Evolutionary conservation across 371 early-diverging fungal species (phyloP).

Genomic region (Nematocida displodere): DNA sequence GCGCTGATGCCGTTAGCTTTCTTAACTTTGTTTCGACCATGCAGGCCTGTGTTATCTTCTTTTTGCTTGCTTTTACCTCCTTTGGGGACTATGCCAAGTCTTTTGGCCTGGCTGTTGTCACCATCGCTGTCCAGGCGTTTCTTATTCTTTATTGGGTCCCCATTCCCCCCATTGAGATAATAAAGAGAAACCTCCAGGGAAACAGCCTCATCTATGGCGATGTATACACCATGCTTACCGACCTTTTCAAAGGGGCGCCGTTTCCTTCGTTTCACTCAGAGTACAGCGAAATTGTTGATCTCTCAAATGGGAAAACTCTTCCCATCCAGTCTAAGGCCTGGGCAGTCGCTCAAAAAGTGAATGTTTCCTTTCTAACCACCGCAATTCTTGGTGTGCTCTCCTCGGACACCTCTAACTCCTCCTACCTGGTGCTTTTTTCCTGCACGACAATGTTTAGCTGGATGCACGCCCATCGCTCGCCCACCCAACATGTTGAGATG

Average conservation of each 20-base stretch:
- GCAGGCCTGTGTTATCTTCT: constrained; percentile 14
- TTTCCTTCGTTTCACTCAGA: constrained; percentile 29
- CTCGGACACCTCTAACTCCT: neutral
- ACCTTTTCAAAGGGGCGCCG: neutral
- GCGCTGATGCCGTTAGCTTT: constrained; percentile 12
- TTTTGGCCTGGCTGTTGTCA: constrained; percentile 3
- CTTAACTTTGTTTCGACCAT: constrained; percentile 15
- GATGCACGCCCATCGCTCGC: constrained; percentile 15
- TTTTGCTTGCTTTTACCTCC: constrained; percentile 20
- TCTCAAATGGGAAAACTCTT: neutral
- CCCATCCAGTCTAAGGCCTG: neutral
- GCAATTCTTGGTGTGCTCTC: constrained; percentile 26
- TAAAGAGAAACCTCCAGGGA: neutral
- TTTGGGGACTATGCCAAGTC: neutral
- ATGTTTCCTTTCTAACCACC: constrained; percentile 38
- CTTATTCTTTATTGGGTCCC: neutral
- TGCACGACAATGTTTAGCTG: constrained; percentile 33
- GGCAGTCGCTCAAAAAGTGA: constrained; percentile 28
- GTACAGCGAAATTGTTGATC: constrained; percentile 32
- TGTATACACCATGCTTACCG: constrained; percentile 6
- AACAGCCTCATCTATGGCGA: neutral
- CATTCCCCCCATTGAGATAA: constrained; percentile 29
- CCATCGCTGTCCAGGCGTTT: neutral
- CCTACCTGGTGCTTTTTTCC: constrained; percentile 25
- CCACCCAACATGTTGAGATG: constrained; percentile 9